phyloP scores from a whole-genome alignment of 225 moss, liverwort and hornwort genomes.

The Pleurozium schreberi region DNA sequence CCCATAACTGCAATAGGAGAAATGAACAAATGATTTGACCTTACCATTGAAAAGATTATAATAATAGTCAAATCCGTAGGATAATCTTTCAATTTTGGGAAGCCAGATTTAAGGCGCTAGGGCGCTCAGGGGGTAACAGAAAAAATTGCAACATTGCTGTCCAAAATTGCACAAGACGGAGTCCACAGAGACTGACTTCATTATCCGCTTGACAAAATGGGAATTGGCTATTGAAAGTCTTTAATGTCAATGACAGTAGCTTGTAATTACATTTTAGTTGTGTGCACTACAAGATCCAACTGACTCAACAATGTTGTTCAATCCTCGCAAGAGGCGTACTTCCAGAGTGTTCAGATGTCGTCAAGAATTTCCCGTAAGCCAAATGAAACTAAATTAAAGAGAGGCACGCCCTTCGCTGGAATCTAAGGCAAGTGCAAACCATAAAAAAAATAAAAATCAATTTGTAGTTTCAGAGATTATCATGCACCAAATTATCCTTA shows the following conservation, averaged over 20 bases:
- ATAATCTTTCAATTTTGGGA: too few relatives aligned
- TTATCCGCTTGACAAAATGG: background rate
- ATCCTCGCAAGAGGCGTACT: background rate
- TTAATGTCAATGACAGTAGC: background rate
- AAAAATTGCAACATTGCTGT: background rate
- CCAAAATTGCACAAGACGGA: background rate
- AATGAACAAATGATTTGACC: too few relatives aligned
- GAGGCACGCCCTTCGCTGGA: background rate
- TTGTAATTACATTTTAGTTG: background rate
- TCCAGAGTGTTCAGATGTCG: background rate
- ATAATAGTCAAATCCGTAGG: too few relatives aligned
- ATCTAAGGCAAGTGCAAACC: background rate
- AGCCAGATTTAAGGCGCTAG: too few relatives aligned
- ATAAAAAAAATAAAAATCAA: background rate
- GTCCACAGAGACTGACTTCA: background rate
- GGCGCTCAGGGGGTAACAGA: too few relatives aligned
- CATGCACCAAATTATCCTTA: background rate
- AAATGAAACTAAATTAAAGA: too few relatives aligned
- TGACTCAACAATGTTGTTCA: background rate
- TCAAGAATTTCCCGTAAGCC: too few relatives aligned
- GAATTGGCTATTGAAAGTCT: background rate
- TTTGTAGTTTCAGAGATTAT: background rate
- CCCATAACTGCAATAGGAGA: too few relatives aligned
- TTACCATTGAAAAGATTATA: too few relatives aligned
- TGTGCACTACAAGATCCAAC: background rate